Conservation (phyloP, 179 eudicot species). For the Beta corolliflora region DNA sequence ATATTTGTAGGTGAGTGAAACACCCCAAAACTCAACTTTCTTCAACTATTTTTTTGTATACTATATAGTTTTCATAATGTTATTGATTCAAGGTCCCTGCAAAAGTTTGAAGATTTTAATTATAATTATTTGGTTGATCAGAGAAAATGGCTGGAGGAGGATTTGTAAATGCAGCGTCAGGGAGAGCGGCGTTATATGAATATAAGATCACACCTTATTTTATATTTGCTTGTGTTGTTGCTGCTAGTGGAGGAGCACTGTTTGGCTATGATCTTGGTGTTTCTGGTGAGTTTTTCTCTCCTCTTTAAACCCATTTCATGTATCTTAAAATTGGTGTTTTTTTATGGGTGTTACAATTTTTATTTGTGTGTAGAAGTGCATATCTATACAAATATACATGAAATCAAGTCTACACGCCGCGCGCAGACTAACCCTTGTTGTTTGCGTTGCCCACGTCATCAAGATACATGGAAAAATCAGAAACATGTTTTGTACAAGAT, state of each 20-base stretch:
- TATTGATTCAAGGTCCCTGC: not conserved
- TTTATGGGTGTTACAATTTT: not conserved
- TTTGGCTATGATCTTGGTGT: slow-evolving; percentile 97
- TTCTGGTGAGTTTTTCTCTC: slow-evolving; percentile 58
- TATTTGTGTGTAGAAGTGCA: too few relatives aligned
- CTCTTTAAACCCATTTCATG: not conserved
- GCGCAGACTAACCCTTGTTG: too few relatives aligned
- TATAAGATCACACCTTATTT: slow-evolving; percentile 67
- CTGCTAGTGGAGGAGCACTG: slow-evolving; percentile 80
- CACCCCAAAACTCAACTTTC: slow-evolving; percentile 5
- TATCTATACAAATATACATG: too few relatives aligned
- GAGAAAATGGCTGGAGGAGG: slow-evolving; percentile 70
- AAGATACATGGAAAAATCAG: too few relatives aligned
- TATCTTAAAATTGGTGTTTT: not conserved
- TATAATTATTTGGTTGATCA: not conserved
- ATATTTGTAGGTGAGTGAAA: not conserved
- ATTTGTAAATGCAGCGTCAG: slow-evolving; percentile 36
- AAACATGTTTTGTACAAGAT: too few relatives aligned
- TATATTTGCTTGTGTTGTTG: slow-evolving; percentile 69
- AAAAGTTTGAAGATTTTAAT: not conserved
- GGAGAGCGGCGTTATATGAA: slow-evolving; percentile 65
- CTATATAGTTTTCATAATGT: not conserved
- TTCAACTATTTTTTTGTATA: not conserved
- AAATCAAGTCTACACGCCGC: too few relatives aligned
- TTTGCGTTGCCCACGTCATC: too few relatives aligned